Base-by-base conservation (phyloP, 2,329 filamentous ascomycete genomes). In the Penicillium occitanis region DNA sequence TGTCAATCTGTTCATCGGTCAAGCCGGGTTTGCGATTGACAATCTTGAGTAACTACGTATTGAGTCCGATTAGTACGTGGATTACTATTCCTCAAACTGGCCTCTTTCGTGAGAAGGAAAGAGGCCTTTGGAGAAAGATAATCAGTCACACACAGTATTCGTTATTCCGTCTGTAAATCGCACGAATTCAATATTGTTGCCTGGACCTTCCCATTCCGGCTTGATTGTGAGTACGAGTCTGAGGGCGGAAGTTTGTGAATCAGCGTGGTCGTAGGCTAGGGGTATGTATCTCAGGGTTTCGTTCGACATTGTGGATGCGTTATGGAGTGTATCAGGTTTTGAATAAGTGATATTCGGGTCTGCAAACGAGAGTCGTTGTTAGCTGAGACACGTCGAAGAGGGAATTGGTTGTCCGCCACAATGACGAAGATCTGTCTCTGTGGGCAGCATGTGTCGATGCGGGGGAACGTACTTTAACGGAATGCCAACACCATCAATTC, bases 101-200 rank as follows among this genome's bases (percentile, higher is more conserved):
- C 19, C 19, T 28, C 61, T 17, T 33, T 42, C 25, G 3, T 2
- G 22, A 30, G 6, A 22, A 42, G n/a, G 14, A 17, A 55, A 50
- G 25, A 19, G 30, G 42, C 40, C 7, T 25, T 42, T 37, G 40
- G 40, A 17, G 37, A 48, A 55, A 46, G 57, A 60, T 60, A 22
- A 37, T 57, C 62, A 48, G n/a, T 33, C 50, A 83, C 85, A 71
- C 80, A 88, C 86, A 70, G 93, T 98, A 80, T 99, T 99, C 71
- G 95, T 99, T 81, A 98, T 99, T 75, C 95, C 95, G 74, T 99
- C 95, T 46, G 93, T 99, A 82, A 98, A 99, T 70, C 91, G 90
- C 71, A 92, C 85, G 75, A 98, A 92, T 74, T 95, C 89, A 72
- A 99, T 85, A 51, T 89, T 86, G 66, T 91, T 90, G 70, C 89